phyloP scores from a whole-genome alignment of 345 rosid genomes.

The Aurinia saxatilis region DNA sequence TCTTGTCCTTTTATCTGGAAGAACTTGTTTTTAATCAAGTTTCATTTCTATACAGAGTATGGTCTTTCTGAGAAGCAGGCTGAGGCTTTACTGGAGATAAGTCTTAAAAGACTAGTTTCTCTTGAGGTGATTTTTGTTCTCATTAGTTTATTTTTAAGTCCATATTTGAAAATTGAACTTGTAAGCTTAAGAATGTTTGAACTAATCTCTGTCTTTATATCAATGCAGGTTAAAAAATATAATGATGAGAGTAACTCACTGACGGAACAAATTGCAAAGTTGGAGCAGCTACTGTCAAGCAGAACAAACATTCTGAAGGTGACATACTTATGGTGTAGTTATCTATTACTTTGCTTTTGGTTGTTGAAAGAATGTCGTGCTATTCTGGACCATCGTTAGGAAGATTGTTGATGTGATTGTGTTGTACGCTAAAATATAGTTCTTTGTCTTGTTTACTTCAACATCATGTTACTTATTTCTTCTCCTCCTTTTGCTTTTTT shows the following conservation, averaged over 20 bases:
- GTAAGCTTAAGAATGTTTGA: not conserved
- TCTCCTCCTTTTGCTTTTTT: not conserved
- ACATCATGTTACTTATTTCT: not conserved
- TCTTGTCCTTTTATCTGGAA: not conserved
- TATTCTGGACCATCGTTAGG: slow-evolving; percentile 2
- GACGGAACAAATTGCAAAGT: slow-evolving; percentile 59
- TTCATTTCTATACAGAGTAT: slow-evolving; percentile 41
- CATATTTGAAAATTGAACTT: not conserved
- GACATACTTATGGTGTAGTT: slow-evolving; percentile 7
- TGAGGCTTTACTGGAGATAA: slow-evolving; percentile 81
- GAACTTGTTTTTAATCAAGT: not conserved
- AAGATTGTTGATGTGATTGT: slow-evolving; percentile 10
- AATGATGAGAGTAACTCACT: slow-evolving; percentile 61
- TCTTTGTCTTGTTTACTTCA: not conserved
- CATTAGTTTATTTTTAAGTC: not conserved
- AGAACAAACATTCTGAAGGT: slow-evolving; percentile 75
- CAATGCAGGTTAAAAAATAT: slow-evolving; percentile 65
- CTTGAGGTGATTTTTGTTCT: slow-evolving; percentile 58
- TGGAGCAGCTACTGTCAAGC: slow-evolving; percentile 69
- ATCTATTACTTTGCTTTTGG: not conserved
- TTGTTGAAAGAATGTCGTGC: not conserved
- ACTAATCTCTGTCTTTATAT: slow-evolving; percentile 2
- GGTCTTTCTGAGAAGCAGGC: slow-evolving; percentile 85
- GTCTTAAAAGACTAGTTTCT: slow-evolving; percentile 64
- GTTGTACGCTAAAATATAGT: not conserved